These are phyloP conservation scores for Saccharomyces hybrid DNA, from an alignment of 1,139 yeast species.

Conservation along the genomic window DNA sequence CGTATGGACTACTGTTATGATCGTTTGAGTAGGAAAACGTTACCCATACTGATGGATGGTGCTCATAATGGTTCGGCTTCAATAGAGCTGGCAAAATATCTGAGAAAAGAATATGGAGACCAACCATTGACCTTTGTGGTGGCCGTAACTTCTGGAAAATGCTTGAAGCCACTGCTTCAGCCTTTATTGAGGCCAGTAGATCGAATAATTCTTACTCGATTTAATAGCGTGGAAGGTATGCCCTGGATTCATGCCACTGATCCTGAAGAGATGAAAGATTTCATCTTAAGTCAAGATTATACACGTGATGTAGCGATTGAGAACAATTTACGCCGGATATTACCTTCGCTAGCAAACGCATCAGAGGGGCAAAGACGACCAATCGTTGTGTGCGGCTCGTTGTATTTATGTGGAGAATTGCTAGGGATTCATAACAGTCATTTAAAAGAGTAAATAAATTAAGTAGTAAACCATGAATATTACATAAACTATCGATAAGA, in stretches of 20 bases:
- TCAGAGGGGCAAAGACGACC: constrained; percentile 20
- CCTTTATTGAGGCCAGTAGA: constrained; percentile 48
- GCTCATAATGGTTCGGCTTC: constrained; percentile 92
- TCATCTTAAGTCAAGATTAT: constrained; percentile 28
- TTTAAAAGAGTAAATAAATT: not conserved
- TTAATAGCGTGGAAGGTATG: constrained; percentile 75
- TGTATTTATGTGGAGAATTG: constrained; percentile 68
- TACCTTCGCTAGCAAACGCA: not conserved
- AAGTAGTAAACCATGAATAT: not conserved
- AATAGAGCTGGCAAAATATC: constrained; percentile 46
- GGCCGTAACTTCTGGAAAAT: constrained; percentile 73
- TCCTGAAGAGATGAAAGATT: constrained; percentile 34
- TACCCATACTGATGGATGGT: constrained; percentile 64
- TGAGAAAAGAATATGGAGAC: constrained; percentile 28
- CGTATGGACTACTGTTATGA: constrained; percentile 27
- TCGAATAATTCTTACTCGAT: constrained; percentile 52
- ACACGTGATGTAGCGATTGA: constrained; percentile 26
- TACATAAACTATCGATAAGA: not conserved
- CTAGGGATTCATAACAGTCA: constrained; percentile 35
- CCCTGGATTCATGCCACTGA: constrained; percentile 71
- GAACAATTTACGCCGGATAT: not conserved
- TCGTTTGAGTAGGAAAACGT: constrained; percentile 8
- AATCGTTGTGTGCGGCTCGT: constrained; percentile 67
- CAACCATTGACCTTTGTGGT: constrained; percentile 52
- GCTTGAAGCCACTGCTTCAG: constrained; percentile 44